A percentile compares a stretch with the other conserved stretches of the same genome.
These are phyloP conservation scores for Chrysanthemum lavandulifolium DNA, from an alignment of 129 eudicot species.

Conservation along the genomic window DNA sequence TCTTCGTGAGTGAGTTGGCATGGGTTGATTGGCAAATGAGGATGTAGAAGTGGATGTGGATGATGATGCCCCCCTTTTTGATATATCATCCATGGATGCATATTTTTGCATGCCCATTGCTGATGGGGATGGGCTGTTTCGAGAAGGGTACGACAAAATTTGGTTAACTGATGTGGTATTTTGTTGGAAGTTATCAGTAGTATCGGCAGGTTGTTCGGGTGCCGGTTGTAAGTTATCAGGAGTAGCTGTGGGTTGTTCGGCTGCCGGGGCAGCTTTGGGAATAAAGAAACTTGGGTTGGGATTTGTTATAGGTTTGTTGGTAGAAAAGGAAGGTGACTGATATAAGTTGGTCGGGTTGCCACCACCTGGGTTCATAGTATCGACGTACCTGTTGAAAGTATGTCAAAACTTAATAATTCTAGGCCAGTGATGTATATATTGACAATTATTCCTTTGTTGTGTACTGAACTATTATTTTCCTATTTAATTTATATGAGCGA, in stretches of 20 bases:
- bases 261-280: constrained; percentile 55
- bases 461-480: no score
- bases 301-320: constrained; percentile 38
- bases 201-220: constrained; percentile 30
- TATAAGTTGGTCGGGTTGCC: constrained; percentile 68
- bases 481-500: no score
- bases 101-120: constrained; percentile 49
- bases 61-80: constrained; percentile 38
- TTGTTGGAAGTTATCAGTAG: constrained; percentile 28
- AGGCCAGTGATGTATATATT: neutral
- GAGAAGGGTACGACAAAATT: constrained; percentile 37
- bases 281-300: constrained; percentile 63
- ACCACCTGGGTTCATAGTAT: constrained; percentile 81
- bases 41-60: constrained; percentile 28
- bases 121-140: constrained; percentile 26
- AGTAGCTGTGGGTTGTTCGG: constrained; percentile 24
- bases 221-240: constrained; percentile 12
- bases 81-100: constrained; percentile 65
- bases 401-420: neutral
- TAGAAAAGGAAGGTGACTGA: constrained; percentile 71
- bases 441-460: no score
- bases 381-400: constrained; percentile 74
- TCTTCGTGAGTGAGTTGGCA: constrained; percentile 43
- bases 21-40: constrained; percentile 21
- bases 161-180: constrained; percentile 32